Base-by-base conservation (phyloP, 495 filamentous ascomycete genomes). In the Ramalina peruviana region DNA sequence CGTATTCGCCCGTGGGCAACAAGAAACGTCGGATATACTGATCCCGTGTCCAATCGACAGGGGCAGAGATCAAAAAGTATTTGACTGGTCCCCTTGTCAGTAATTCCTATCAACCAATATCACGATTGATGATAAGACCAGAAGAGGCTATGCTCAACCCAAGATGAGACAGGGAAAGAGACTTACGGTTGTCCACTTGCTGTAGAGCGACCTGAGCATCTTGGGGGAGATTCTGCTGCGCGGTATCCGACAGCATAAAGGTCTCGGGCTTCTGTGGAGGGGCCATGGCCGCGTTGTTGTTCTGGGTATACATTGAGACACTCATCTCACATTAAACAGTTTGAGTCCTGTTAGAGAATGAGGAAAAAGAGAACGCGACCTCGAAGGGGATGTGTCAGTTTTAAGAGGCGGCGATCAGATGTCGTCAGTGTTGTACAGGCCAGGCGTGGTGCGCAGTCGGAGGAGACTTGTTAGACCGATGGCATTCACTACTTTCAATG, bases 1-100 rank as follows among this genome's bases (percentile, higher is more conserved):
- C 88, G 62, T 98, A 97, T 74, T 98, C 92, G 60, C 92, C 92
- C 12, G 92, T 98, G 1, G 92, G 92, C 47, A 98, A 74, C 52
- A 97, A 75, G 63, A 97, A 97, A 49, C 92, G 79, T 53, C 93
- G 79, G 60, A 98, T 97, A 59, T 95, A 89, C 67, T 97, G 92
- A 63, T 97, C 93, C 10, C 80, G 83, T 54, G 82, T 83, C 92
- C 92, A 98, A 73, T 98, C 93, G 46, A 98, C 92, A 25, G 92
- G 92, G 30, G 92, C 92, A 16, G 92, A 97, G 52, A 98, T 88
- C 66, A 98, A 86, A 72, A 98, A 98, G 66, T 97, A 98, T 80
- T 98, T 98, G 62, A 98, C 92, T 98, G 60, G 36, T 49, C 43
- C 38, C 45, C 27, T 47, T 39, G 52, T 65, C 52, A 65, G 57